phyloP scores from a whole-genome alignment of 1,139 yeast species.

The Zygoascus sp. region DNA sequence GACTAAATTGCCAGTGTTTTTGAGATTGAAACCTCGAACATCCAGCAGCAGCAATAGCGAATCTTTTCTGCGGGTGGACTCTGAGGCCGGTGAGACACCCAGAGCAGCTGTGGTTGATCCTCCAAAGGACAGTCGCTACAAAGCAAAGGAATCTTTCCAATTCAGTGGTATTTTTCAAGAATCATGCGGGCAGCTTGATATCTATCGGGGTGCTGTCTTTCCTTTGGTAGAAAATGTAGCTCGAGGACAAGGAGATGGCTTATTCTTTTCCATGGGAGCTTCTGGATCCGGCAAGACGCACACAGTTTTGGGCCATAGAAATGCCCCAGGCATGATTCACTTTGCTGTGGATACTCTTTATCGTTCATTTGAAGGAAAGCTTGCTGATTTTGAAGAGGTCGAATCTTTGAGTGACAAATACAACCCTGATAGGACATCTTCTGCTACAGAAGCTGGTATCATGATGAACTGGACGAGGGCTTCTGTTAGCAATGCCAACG shows the following conservation, averaged over 20 bases:
- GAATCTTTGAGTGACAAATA: slow-evolving; percentile 27
- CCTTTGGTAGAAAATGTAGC: slow-evolving; percentile 33
- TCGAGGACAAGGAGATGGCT: slow-evolving; percentile 37
- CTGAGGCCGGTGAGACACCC: not conserved
- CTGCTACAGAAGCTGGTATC: slow-evolving; percentile 36
- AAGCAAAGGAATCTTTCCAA: slow-evolving; percentile 29
- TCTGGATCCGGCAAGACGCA: slow-evolving; percentile 47
- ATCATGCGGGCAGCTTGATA: slow-evolving; percentile 31
- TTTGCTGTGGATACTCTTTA: slow-evolving; percentile 40
- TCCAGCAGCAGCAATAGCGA: slow-evolving; percentile 14
- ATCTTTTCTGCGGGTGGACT: slow-evolving; percentile 12
- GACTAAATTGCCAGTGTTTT: slow-evolving; percentile 33
- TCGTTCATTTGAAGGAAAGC: slow-evolving; percentile 40
- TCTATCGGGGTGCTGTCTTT: slow-evolving; percentile 32
- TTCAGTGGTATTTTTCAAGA: slow-evolving; percentile 37
- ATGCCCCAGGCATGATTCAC: slow-evolving; percentile 35
- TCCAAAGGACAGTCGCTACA: slow-evolving; percentile 29
- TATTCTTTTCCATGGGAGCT: slow-evolving; percentile 48
- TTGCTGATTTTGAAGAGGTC: slow-evolving; percentile 40
- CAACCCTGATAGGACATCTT: slow-evolving; percentile 30
- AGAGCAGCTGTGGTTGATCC: slow-evolving; percentile 23
- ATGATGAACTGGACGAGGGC: slow-evolving; percentile 31
- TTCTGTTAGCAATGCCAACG: not conserved
- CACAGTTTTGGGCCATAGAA: slow-evolving; percentile 30
- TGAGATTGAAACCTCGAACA: slow-evolving; percentile 36